These are phyloP conservation scores for Pseudognaphalium luteoalbum DNA, from an alignment of 129 eudicot species.

Conservation along the genomic window DNA sequence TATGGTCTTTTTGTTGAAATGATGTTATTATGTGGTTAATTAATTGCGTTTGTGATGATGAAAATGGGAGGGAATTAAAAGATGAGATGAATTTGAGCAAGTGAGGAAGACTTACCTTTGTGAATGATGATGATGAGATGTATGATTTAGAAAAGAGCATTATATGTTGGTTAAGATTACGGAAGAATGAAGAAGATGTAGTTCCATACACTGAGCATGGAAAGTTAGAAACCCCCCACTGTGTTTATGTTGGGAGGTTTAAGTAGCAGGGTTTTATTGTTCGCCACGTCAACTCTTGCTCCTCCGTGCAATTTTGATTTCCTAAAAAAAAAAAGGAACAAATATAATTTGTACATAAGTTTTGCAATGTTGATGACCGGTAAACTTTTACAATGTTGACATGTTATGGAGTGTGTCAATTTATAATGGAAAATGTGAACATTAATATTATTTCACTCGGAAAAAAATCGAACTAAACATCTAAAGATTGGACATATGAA, in stretches of 20 bases:
- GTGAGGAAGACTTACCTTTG: slow-evolving; percentile 35
- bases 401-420: too few relatives aligned
- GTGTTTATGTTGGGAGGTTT: slow-evolving; percentile 11
- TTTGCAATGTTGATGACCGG: too few relatives aligned
- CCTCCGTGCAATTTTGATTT: background rate
- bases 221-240: background rate
- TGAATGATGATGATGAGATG: slow-evolving; percentile 9
- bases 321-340: too few relatives aligned
- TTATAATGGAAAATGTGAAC: too few relatives aligned
- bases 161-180: slow-evolving; percentile 24
- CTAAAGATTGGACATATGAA: too few relatives aligned
- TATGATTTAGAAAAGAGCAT: slow-evolving; percentile 26
- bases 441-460: too few relatives aligned
- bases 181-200: slow-evolving; percentile 8
- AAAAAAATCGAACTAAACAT: too few relatives aligned
- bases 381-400: too few relatives aligned
- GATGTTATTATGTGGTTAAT: slow-evolving; percentile 39
- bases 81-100: slow-evolving; percentile 35
- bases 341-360: too few relatives aligned
- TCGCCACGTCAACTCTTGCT: background rate
- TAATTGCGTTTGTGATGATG: slow-evolving; percentile 26
- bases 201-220: slow-evolving; percentile 24
- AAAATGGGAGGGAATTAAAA: slow-evolving; percentile 9
- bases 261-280: slow-evolving; percentile 23
- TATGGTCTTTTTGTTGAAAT: slow-evolving; percentile 39